Percentiles rank a stretch among this genome's conserved stretches.
Conservation (phyloP, 495 filamentous ascomycete species). For the Friedmanniomyces simplex region DNA sequence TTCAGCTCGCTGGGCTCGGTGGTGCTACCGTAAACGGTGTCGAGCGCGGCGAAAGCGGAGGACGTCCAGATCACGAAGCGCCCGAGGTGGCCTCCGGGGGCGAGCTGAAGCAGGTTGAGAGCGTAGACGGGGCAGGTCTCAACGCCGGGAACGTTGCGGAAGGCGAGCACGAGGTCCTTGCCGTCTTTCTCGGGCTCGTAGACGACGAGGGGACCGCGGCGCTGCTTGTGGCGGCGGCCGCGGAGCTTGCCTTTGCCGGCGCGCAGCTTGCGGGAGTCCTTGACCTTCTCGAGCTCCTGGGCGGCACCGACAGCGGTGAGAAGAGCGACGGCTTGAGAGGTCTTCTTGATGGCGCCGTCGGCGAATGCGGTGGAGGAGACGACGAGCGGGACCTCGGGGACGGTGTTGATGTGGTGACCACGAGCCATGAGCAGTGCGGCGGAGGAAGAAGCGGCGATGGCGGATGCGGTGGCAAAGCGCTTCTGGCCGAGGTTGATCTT, state of each 20-base stretch:
- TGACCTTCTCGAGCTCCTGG: conserved; percentile 85
- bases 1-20: conserved; percentile 76
- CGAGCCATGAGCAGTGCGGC: conserved; percentile 90
- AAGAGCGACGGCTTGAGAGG: conserved; percentile 73
- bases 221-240: conserved; percentile 88
- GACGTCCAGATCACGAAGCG: conserved; percentile 99
- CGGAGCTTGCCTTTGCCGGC: conserved; percentile 97
- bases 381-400: conserved; percentile 95
- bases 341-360: conserved; percentile 69
- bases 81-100: conserved; percentile 95
- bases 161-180: conserved; percentile 79
- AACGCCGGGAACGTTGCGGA: conserved; percentile 97
- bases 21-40: conserved; percentile 89
- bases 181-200: conserved; percentile 90
- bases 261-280: conserved; percentile 83
- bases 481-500: conserved; percentile 98
- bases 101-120: conserved; percentile 97
- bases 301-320: conserved; percentile 83
- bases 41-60: conserved; percentile 87
- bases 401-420: conserved; percentile 83
- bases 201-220: conserved; percentile 91
- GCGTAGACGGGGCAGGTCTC: conserved; percentile 92
- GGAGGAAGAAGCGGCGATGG: conserved; percentile 89
- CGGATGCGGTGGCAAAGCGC: conserved; percentile 96
- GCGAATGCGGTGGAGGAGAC: conserved; percentile 80